Evolutionary conservation across 129 eudicot genomes (phyloP).

Genomic region (sunflower (Helianthus annuus)): HanXRQr2.0-SUNRISE NC_035444.2:62725785-62726284

Average conservation of each 20-base stretch:
- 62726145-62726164: slow-evolving; percentile 32
- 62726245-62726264: not conserved
- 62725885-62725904: slow-evolving; percentile 38
- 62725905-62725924: slow-evolving; percentile 15
- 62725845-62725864: slow-evolving; percentile 7
- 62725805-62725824: slow-evolving; percentile 15
- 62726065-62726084: slow-evolving; percentile 14
- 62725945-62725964: not conserved
- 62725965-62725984: slow-evolving; percentile 30
- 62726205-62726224: slow-evolving; percentile 20
- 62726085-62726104: slow-evolving; percentile 3
- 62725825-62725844: slow-evolving; percentile 7
- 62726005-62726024: slow-evolving; percentile 17
- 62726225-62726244: slow-evolving; percentile 12
- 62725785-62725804: not conserved
- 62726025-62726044: not conserved
- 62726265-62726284: not conserved
- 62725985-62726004: slow-evolving; percentile 13
- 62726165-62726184: slow-evolving; percentile 28
- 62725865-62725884: slow-evolving; percentile 32
- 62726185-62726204: slow-evolving; percentile 26
- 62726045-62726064: slow-evolving; percentile 16
- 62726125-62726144: slow-evolving; percentile 31
- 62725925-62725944: slow-evolving; percentile 17
- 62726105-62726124: slow-evolving; percentile 34